These are phyloP conservation scores for Mixia osmundae DNA, from an alignment of 1,284 basidiomycete species.

Conservation along the genomic window DNA sequence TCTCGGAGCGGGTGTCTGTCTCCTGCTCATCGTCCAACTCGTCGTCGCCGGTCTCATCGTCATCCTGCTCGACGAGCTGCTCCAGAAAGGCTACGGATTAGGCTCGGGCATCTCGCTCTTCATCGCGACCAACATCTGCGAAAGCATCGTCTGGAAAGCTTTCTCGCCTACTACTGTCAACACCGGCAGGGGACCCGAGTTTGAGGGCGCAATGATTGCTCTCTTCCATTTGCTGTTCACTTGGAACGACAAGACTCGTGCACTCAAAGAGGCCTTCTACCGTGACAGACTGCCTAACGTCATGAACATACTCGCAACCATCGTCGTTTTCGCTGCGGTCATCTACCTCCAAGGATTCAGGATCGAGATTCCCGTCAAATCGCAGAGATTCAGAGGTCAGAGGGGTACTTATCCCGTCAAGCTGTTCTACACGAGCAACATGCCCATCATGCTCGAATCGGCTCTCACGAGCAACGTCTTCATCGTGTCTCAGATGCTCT, in stretches of 20 bases:
- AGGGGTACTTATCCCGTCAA: conserved; percentile 89
- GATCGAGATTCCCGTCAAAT: conserved; percentile 96
- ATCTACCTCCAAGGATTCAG: conserved; percentile 99
- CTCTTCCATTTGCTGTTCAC: conserved; percentile 96
- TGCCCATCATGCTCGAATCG: conserved; percentile 98
- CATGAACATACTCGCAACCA: conserved; percentile 88
- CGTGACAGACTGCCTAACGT: conserved; percentile 87
- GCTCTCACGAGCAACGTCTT: conserved; percentile 87
- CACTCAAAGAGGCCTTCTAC: conserved; percentile 95
- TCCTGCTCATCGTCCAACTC: conserved; percentile 81
- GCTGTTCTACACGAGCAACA: conserved; percentile 96
- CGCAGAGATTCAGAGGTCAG: conserved; percentile 84
- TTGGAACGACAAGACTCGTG: conserved; percentile 94
- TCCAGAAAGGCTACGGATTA: conserved; percentile 96
- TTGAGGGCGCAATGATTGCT: conserved; percentile 86
- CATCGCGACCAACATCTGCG: conserved; percentile 98
- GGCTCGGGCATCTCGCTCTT: conserved; percentile 96
- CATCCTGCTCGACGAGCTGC: conserved; percentile 90
- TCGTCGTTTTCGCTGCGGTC: conserved; percentile 74
- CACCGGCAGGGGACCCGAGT: conserved; percentile 92
- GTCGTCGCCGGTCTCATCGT: conserved; percentile 85
- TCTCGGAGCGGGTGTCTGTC: conserved; percentile 87
- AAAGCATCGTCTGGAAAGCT: conserved; percentile 97
- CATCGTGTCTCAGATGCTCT: conserved; percentile 90
- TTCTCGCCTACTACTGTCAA: conserved; percentile 96